These are phyloP conservation scores for Erodium texanum DNA, from an alignment of 441 rosid genomes.

Conservation along the genomic window DNA sequence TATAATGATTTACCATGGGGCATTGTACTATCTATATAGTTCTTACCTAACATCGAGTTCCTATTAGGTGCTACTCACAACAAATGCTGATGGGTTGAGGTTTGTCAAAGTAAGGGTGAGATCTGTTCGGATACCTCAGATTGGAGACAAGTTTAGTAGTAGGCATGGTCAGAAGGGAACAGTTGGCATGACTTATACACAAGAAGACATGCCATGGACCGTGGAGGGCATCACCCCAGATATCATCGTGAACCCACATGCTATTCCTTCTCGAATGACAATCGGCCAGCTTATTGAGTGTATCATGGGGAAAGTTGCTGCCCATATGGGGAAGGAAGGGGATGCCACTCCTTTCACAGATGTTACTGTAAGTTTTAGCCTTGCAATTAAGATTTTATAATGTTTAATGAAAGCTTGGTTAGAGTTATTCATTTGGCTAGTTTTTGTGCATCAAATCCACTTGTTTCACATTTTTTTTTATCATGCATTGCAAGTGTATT, in stretches of 20 bases:
- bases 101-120: conserved; percentile 97
- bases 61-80: conserved; percentile 74
- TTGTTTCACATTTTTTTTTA: no score
- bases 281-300: conserved; percentile 98
- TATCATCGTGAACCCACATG: conserved; percentile 92
- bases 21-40: not conserved
- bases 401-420: not conserved
- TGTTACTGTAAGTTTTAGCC: conserved; percentile 23
- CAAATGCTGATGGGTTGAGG: conserved; percentile 94
- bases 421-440: not conserved
- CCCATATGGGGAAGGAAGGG: conserved; percentile 99
- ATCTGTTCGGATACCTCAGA: conserved; percentile 93
- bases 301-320: conserved; percentile 98
- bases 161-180: conserved; percentile 99
- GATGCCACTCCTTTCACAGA: conserved; percentile 98
- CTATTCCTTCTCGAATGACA: conserved; percentile 99
- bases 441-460: not conserved
- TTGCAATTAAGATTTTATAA: not conserved
- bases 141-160: conserved; percentile 96
- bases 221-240: conserved; percentile 94
- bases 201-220: conserved; percentile 99
- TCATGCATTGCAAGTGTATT: not conserved
- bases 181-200: conserved; percentile 98
- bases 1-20: not conserved
- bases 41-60: not conserved